Percentiles rank a stretch among this genome's conserved stretches.
These are phyloP conservation scores for Pseudogymnoascus sp. DNA, from an alignment of 2,329 filamentous ascomycete species.

Conservation along the genomic window DNA sequence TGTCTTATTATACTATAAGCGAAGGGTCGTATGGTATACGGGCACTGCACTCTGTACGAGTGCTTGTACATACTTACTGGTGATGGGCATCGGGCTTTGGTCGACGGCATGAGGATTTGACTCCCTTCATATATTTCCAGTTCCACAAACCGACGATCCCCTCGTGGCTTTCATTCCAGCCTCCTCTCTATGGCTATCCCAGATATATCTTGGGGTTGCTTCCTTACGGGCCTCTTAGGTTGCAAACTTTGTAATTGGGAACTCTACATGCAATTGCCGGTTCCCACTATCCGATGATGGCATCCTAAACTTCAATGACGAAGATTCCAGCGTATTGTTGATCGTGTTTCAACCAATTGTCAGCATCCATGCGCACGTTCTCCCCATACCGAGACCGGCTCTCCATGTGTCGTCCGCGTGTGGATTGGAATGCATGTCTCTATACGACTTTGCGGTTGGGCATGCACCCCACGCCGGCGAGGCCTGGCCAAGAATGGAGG, in stretches of 20 bases:
- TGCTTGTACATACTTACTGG: background rate
- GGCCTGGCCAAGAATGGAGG: background rate
- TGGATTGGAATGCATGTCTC: background rate
- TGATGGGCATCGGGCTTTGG: background rate
- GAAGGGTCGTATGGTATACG: background rate
- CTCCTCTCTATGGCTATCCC: background rate
- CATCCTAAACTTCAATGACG: slow-evolving; percentile 4
- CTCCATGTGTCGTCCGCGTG: slow-evolving; percentile 3
- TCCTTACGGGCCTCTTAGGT: background rate
- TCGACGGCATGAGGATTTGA: background rate
- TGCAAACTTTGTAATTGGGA: background rate
- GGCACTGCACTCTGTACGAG: background rate
- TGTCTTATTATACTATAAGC: background rate
- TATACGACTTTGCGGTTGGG: background rate
- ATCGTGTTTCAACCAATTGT: slow-evolving; percentile 1
- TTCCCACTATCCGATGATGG: background rate
- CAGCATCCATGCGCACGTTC: background rate
- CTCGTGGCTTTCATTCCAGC: background rate
- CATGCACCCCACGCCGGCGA: background rate
- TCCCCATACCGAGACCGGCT: slow-evolving; percentile 2
- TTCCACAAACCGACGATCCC: background rate
- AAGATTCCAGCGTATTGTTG: background rate
- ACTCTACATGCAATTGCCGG: background rate
- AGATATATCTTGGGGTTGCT: background rate
- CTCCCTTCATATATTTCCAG: background rate